Percentiles rank a stretch among this genome's conserved stretches.
Evolutionary conservation across 2,329 filamentous ascomycete species (phyloP).

Genomic region (Byssothecium circinans): DNA sequence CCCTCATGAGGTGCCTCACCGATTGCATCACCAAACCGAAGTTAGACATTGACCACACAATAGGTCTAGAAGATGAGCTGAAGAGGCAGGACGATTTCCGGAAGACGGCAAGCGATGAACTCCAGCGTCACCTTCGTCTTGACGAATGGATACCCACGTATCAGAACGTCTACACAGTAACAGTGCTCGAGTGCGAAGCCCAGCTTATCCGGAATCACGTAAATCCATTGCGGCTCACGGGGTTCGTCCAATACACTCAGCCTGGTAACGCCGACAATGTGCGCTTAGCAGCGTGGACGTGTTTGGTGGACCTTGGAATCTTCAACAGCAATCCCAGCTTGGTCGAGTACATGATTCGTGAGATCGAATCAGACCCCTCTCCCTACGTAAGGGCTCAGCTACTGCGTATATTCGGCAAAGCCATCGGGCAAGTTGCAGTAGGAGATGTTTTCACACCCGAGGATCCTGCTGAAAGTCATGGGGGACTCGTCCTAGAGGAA

Average conservation of each 20-base stretch:
- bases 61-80: constrained; percentile 53
- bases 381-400: constrained; percentile 59
- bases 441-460: constrained; percentile 48
- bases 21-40: constrained; percentile 51
- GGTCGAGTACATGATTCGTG: constrained; percentile 59
- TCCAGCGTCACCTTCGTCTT: constrained; percentile 64
- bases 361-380: constrained; percentile 59
- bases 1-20: constrained; percentile 67
- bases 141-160: constrained; percentile 69
- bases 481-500: constrained; percentile 60
- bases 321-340: constrained; percentile 53
- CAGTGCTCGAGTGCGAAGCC: constrained; percentile 62
- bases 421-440: constrained; percentile 61
- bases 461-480: constrained; percentile 33
- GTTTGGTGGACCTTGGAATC: constrained; percentile 59
- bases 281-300: constrained; percentile 61
- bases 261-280: constrained; percentile 62
- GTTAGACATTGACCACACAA: constrained; percentile 26
- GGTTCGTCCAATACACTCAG: constrained; percentile 64
- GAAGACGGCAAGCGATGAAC: constrained; percentile 60
- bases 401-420: constrained; percentile 56
- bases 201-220: constrained; percentile 58
- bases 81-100: constrained; percentile 58
- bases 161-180: constrained; percentile 65
- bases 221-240: constrained; percentile 55